Evolutionary conservation across 257 asterid species (phyloP).

Genomic region (Lantana camara): DNA sequence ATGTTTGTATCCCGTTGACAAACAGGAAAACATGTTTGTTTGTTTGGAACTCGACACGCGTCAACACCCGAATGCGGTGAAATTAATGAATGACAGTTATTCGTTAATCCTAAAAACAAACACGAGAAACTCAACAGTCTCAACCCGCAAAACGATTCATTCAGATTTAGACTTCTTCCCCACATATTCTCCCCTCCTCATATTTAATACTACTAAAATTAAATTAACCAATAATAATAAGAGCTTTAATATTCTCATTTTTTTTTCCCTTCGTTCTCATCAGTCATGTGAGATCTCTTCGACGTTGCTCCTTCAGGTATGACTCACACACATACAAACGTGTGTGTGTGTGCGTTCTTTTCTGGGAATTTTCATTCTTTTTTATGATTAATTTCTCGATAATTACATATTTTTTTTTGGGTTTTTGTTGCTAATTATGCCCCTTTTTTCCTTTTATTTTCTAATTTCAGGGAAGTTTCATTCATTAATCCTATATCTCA

Average conservation of each 20-base stretch:
- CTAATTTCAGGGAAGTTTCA: conserved; percentile 1
- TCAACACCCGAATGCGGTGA: too few relatives aligned
- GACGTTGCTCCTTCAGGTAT: neutral
- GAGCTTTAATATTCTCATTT: neutral
- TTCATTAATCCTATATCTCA: conserved; percentile 1
- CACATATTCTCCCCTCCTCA: conserved; percentile 14
- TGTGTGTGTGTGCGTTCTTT: conserved; percentile 9
- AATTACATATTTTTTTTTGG: neutral
- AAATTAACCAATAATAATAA: neutral
- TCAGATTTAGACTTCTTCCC: too few relatives aligned
- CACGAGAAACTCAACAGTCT: too few relatives aligned
- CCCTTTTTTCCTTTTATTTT: too few relatives aligned
- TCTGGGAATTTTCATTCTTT: neutral
- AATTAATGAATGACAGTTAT: too few relatives aligned
- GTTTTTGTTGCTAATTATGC: neutral
- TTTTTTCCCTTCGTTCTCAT: neutral
- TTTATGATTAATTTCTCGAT: neutral
- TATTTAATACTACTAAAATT: neutral
- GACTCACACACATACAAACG: conserved; percentile 4
- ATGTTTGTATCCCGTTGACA: too few relatives aligned
- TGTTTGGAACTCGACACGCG: too few relatives aligned
- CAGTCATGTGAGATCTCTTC: conserved; percentile 3
- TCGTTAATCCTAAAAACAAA: too few relatives aligned
- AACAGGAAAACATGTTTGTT: too few relatives aligned
- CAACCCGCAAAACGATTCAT: too few relatives aligned